phyloP scores from a whole-genome alignment of 441 rosid species.

The Omphalea diandra region DNA sequence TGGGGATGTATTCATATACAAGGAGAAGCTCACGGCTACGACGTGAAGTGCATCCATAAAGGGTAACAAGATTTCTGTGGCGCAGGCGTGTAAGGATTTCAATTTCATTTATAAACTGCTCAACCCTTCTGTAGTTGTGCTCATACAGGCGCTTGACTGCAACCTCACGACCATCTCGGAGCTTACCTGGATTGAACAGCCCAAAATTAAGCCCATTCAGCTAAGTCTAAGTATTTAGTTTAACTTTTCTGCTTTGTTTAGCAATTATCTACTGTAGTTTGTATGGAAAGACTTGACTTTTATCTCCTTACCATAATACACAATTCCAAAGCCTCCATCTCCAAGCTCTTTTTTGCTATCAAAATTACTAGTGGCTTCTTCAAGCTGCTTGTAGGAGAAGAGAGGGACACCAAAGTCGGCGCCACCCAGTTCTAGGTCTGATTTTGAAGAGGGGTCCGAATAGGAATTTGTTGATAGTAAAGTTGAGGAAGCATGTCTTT shows the following conservation, averaged over 20 bases:
- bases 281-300: not conserved
- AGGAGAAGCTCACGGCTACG: conserved; percentile 73
- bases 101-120: conserved; percentile 79
- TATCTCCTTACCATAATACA: conserved; percentile 55
- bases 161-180: conserved; percentile 74
- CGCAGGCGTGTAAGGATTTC: conserved; percentile 69
- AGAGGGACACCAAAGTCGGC: conserved; percentile 54
- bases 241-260: not conserved
- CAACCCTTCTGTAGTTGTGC: conserved; percentile 54
- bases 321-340: conserved; percentile 85
- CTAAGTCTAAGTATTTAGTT: no score
- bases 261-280: no score
- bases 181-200: conserved; percentile 46
- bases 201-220: conserved; percentile 5
- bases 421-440: conserved; percentile 46
- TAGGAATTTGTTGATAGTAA: conserved; percentile 27
- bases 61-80: conserved; percentile 76
- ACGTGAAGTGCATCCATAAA: conserved; percentile 81
- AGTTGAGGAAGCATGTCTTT: conserved; percentile 29
- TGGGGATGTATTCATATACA: conserved; percentile 68
- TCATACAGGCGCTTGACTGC: conserved; percentile 81
- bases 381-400: conserved; percentile 60
- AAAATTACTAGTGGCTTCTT: conserved; percentile 67
- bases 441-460: conserved; percentile 27
- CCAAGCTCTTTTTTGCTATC: conserved; percentile 53